A percentile compares a stretch with the other conserved stretches of the same genome.
Evolutionary conservation across 352 stramenopile genomes (phyloP).

Genomic region (Globisporangium camurandrum): DNA sequence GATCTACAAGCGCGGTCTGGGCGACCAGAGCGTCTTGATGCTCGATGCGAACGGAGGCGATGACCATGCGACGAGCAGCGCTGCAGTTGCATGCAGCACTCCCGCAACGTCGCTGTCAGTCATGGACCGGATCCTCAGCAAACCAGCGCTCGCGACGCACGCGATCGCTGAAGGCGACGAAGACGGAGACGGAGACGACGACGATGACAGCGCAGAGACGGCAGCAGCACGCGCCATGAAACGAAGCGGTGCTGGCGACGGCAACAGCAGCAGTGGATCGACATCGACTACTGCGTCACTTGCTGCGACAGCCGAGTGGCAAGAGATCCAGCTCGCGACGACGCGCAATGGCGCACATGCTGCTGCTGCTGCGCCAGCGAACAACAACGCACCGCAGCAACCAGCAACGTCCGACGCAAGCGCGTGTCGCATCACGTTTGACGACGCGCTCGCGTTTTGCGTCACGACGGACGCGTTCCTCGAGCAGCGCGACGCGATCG

Average conservation of each 20-base stretch:
- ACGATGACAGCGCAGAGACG: conserved; percentile 1
- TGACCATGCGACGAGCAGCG: conserved; percentile 3
- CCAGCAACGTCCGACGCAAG: neutral
- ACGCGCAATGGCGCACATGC: no score
- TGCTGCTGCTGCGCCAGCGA: neutral
- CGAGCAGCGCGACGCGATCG: conserved; percentile 39
- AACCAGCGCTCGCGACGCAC: conserved; percentile 18
- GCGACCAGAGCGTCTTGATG: conserved; percentile 57
- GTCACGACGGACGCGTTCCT: conserved; percentile 27
- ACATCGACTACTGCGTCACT: no score
- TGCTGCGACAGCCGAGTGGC: conserved; percentile 42
- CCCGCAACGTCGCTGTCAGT: conserved; percentile 15
- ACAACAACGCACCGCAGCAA: neutral
- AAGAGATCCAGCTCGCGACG: conserved; percentile 45
- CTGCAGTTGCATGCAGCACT: no score
- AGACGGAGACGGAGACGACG: conserved; percentile 14
- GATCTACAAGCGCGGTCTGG: conserved; percentile 77
- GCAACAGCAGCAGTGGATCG: conserved; percentile 2
- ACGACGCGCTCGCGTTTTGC: conserved; percentile 38
- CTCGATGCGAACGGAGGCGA: conserved; percentile 34
- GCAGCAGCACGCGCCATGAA: neutral
- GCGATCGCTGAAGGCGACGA: conserved; percentile 38
- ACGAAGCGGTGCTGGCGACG: no score
- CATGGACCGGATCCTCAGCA: conserved; percentile 41
- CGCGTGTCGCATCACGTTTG: conserved; percentile 34